A percentile compares a stretch with the other conserved stretches of the same genome.
Evolutionary conservation across 2,329 filamentous ascomycete genomes (phyloP).

Genomic region (Neofusicoccum parvum): DNA sequence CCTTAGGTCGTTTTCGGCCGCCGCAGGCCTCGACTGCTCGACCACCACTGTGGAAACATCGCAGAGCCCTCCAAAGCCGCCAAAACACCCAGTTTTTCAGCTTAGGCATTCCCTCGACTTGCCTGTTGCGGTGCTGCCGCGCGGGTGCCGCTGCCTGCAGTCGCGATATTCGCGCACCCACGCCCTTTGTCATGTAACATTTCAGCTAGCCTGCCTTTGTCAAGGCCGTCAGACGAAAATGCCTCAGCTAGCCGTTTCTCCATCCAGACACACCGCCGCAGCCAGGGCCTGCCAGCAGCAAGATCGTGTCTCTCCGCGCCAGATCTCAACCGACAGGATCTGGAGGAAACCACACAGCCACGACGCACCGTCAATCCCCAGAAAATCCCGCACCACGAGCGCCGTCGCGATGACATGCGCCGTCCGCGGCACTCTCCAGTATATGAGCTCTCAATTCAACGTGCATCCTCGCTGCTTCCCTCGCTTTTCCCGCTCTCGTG

Average conservation of each 20-base stretch:
- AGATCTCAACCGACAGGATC: too few relatives aligned
- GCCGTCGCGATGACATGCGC: background rate
- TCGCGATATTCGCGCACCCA: background rate
- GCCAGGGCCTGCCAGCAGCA: too few relatives aligned
- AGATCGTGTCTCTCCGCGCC: too few relatives aligned
- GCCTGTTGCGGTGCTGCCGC: background rate
- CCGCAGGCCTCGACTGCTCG: background rate
- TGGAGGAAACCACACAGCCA: background rate
- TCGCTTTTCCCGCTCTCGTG: background rate
- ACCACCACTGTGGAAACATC: background rate
- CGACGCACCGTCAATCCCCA: background rate
- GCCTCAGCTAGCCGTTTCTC: background rate
- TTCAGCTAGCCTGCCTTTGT: conserved; percentile 12
- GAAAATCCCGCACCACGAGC: conserved; percentile 2
- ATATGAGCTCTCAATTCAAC: background rate
- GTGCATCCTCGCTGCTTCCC: background rate
- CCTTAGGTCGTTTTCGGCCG: background rate
- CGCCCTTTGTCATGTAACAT: conserved; percentile 8
- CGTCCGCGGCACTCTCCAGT: background rate
- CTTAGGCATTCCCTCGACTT: background rate
- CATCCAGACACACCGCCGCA: too few relatives aligned
- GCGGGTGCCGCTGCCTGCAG: background rate
- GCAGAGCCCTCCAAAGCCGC: background rate
- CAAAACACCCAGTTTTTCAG: background rate
- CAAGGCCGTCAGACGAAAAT: conserved; percentile 7